Base-by-base conservation (phyloP, 208 protist species). In the Wallacemonas sp. region DNA sequence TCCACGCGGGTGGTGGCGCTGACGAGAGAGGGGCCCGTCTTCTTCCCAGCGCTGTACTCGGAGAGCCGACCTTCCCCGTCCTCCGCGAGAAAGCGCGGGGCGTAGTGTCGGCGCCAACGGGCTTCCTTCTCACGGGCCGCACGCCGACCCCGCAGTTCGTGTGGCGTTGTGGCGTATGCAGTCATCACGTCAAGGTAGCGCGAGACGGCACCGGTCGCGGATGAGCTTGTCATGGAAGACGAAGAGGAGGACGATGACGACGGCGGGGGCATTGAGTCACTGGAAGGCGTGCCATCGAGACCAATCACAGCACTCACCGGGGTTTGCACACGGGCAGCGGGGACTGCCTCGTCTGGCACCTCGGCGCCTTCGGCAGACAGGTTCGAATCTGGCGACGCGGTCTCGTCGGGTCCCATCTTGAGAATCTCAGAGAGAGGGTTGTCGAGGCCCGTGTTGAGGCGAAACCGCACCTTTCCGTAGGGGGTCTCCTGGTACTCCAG, bases 401-500 rank as follows among this genome's bases (percentile, higher is more conserved):
- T 63, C 26, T 85, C 78, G 14, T 90, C 19, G 33, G 60, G n/a
- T n/a, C n/a, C n/a, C n/a, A n/a, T n/a, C n/a, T n/a, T 64, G 4
- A 70, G 44, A 1, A 63, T 56, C 31, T 67, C 62, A 28, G 76
- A 41, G 51, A 73, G 54, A 14, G 80, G 77, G 33, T 66, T 73
- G 34, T 91, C 88, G 2, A 94, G 65, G 14, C 90, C 90, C 6
- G 84, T 88, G 71, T 95, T 88, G 31, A 91, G 62, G 0, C 83
- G 84, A 46, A 82, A 91, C 39, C 66, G 70, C 21, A 49, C 62
- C 39, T 31, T 56, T 42, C 80, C 76, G 63, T 87, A 91, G 0
- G 54, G 59, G 2, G 73, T 71, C 39, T 28, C 26, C 44, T 79
- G 53, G 11, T 70, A 72, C 46, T 62, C 65, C 24, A 82, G 68